Evolutionary conservation across 1,139 yeast species (phyloP).

Genomic region (Saccharomycopsis crataegensis): DNA sequence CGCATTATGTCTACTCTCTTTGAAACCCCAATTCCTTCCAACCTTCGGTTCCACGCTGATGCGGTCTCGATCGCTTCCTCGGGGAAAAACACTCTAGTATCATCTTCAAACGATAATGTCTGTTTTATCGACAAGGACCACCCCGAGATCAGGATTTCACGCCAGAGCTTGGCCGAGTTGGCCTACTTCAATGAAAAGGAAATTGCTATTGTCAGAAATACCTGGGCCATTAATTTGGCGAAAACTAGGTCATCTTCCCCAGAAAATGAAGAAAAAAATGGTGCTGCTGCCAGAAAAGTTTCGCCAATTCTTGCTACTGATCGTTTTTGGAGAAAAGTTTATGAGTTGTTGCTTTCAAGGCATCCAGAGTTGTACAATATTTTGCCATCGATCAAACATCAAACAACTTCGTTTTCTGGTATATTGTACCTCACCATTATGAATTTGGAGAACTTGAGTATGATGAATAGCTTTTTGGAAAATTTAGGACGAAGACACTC

Average conservation of each 20-base stretch:
- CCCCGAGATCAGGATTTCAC: neutral
- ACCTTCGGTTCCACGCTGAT: too few species aligned
- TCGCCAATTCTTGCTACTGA: slow-evolving; percentile 28
- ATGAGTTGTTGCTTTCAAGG: slow-evolving; percentile 28
- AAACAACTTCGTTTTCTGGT: slow-evolving; percentile 21
- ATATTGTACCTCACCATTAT: slow-evolving; percentile 30
- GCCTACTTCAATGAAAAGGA: slow-evolving; percentile 6
- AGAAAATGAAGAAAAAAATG: slow-evolving; percentile 5
- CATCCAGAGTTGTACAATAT: slow-evolving; percentile 27
- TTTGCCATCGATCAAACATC: slow-evolving; percentile 32
- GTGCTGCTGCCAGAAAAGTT: neutral
- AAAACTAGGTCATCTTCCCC: neutral
- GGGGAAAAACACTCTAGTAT: neutral
- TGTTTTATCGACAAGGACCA: neutral
- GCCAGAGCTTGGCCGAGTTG: neutral
- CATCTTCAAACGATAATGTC: neutral
- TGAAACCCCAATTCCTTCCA: too few species aligned
- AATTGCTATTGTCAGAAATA: slow-evolving; percentile 13
- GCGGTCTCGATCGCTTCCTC: neutral
- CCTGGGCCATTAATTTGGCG: slow-evolving; percentile 15
- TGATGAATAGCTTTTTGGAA: slow-evolving; percentile 18
- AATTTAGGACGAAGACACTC: slow-evolving; percentile 19
- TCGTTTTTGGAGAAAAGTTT: slow-evolving; percentile 30
- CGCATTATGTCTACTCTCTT: too few species aligned
- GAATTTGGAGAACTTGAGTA: slow-evolving; percentile 28